Conservation (phyloP, 2,329 filamentous ascomycete genomes). For the Acephala macrosclerotiorum region DNA sequence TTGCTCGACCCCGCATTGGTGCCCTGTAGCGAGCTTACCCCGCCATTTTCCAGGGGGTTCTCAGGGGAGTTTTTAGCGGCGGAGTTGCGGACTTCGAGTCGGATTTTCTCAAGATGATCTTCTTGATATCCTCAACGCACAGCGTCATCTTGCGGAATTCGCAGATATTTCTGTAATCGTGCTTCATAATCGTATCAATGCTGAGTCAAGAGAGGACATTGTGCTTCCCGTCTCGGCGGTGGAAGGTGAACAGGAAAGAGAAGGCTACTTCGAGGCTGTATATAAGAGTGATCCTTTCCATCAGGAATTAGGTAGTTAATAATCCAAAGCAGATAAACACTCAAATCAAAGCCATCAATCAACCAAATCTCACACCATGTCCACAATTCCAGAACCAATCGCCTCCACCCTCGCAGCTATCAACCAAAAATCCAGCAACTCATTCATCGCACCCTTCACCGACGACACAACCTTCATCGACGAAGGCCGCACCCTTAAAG, state of each 20-base stretch:
- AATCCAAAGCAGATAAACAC: neutral
- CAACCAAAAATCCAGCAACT: slow-evolving; percentile 9
- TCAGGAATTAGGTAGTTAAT: neutral
- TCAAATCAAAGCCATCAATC: neutral
- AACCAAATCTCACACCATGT: neutral
- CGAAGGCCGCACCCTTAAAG: slow-evolving; percentile 19
- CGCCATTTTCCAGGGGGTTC: neutral
- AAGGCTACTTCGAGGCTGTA: neutral
- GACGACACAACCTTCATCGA: slow-evolving; percentile 14
- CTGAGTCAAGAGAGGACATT: neutral
- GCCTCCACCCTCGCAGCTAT: slow-evolving; percentile 15
- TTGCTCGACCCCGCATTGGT: too few relatives aligned
- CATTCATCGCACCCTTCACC: slow-evolving; percentile 20
- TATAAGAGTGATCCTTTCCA: neutral
- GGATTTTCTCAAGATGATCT: neutral
- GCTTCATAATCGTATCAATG: neutral
- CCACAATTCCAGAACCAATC: slow-evolving; percentile 7
- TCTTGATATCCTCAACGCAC: neutral
- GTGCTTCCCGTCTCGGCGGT: neutral
- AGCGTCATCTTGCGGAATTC: neutral
- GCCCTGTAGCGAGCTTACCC: neutral
- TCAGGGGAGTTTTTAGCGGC: neutral
- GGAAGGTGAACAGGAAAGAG: neutral
- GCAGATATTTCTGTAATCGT: neutral
- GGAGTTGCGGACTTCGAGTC: neutral